Evolutionary conservation across 306 rosid genomes (phyloP).

Genomic region (Dalbergia cochinchinensis): DNA sequence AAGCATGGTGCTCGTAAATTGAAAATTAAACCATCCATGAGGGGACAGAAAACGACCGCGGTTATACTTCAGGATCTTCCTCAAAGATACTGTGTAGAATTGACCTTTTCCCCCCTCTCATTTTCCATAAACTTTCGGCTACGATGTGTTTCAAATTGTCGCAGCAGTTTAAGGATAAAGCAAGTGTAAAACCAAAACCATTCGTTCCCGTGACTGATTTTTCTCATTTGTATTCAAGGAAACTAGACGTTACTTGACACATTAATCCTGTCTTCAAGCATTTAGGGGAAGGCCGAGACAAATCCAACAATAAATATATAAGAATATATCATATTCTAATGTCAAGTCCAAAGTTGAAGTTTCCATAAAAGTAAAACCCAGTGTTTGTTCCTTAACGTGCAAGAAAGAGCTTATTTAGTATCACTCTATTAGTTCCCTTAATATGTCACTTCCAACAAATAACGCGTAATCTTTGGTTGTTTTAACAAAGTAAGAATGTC

Average conservation of each 20-base stretch:
- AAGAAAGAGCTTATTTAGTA: constrained; percentile 36
- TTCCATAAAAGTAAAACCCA: constrained; percentile 15
- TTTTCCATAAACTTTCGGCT: constrained; percentile 51
- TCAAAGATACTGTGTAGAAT: constrained; percentile 12
- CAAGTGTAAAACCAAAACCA: constrained; percentile 16
- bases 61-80: constrained; percentile 40
- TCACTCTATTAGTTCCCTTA: constrained; percentile 1
- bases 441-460: constrained; percentile 38
- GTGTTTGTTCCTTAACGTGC: constrained; percentile 36
- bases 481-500: constrained; percentile 21
- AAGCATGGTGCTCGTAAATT: constrained; percentile 33
- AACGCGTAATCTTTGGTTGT: constrained; percentile 39
- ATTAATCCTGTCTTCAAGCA: constrained; percentile 23
- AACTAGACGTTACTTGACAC: constrained; percentile 25
- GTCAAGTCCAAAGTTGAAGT: constrained; percentile 4
- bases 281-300: constrained; percentile 34
- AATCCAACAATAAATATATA: constrained; percentile 24
- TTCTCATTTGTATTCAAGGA: background rate
- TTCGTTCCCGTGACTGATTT: background rate
- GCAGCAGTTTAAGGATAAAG: constrained; percentile 52
- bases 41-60: constrained; percentile 59
- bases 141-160: constrained; percentile 44
- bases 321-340: background rate
- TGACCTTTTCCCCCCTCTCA: background rate
- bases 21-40: constrained; percentile 13